A percentile compares a stretch with the other conserved stretches of the same genome.
Conservation (phyloP, 257 asterid genomes). For the Eustoma russellianum region DNA sequence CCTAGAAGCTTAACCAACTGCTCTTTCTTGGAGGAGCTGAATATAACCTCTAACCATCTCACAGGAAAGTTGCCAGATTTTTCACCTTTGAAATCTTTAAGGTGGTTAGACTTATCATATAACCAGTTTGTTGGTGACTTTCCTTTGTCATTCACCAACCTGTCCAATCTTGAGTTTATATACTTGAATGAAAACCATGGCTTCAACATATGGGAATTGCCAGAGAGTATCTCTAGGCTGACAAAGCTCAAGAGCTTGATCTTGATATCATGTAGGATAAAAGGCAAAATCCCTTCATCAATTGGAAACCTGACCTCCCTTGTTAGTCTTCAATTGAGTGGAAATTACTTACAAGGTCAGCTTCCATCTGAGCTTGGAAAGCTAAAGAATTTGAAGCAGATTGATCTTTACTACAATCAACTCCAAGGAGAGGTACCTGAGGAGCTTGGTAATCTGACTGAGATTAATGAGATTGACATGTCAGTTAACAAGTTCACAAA, state of each 20-base stretch:
- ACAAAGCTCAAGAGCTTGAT: slow-evolving; percentile 35
- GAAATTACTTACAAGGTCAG: slow-evolving; percentile 45
- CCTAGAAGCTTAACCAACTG: slow-evolving; percentile 55
- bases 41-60: slow-evolving; percentile 26
- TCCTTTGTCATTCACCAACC: slow-evolving; percentile 60
- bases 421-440: slow-evolving; percentile 67
- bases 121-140: slow-evolving; percentile 56
- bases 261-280: slow-evolving; percentile 47
- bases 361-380: slow-evolving; percentile 60
- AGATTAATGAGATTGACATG: slow-evolving; percentile 52
- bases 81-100: slow-evolving; percentile 38
- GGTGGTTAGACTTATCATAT: slow-evolving; percentile 52
- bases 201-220: slow-evolving; percentile 55
- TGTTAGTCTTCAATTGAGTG: slow-evolving; percentile 67
- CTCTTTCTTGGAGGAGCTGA: slow-evolving; percentile 44
- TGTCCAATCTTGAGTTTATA: slow-evolving; percentile 49
- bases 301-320: slow-evolving; percentile 69
- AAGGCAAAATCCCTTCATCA: slow-evolving; percentile 41
- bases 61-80: slow-evolving; percentile 65
- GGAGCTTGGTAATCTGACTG: slow-evolving; percentile 68
- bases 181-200: slow-evolving; percentile 47
- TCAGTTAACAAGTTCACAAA: slow-evolving; percentile 51
- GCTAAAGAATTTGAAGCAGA: slow-evolving; percentile 43
- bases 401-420: slow-evolving; percentile 76
- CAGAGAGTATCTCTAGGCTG: slow-evolving; percentile 36